phyloP scores from a whole-genome alignment of 2,329 filamentous ascomycete genomes.

The Didymella arachidicola region DNA sequence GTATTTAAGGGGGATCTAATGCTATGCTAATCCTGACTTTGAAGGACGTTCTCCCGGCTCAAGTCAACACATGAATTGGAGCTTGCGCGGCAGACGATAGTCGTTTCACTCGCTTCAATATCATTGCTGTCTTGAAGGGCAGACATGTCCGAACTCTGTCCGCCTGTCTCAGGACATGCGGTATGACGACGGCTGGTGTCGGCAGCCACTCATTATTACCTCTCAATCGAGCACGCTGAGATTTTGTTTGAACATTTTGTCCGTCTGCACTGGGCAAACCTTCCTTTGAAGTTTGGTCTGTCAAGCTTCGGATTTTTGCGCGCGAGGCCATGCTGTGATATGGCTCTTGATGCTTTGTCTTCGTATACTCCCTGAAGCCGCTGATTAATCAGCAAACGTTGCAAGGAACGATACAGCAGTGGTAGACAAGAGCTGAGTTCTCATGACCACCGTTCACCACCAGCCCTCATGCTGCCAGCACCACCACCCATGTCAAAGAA shows the following conservation, averaged over 20 bases:
- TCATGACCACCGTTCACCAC: slow-evolving; percentile 32
- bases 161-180: not conserved
- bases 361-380: no score
- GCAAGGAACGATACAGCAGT: no score
- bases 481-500: slow-evolving; percentile 36
- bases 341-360: no score
- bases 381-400: not conserved
- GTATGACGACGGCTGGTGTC: no score
- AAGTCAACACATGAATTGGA: not conserved
- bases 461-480: slow-evolving; percentile 24
- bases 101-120: not conserved
- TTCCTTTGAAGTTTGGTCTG: not conserved
- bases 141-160: not conserved
- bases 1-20: slow-evolving; percentile 15
- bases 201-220: not conserved
- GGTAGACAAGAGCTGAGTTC: not conserved
- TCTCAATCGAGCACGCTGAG: not conserved
- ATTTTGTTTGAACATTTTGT: not conserved
- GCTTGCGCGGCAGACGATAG: not conserved
- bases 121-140: not conserved
- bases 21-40: slow-evolving; percentile 5
- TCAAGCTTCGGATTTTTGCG: not conserved
- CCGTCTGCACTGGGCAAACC: not conserved
- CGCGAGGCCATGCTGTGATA: not conserved
- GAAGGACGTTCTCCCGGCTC: not conserved